Conservation (phyloP, 805 yeast genomes). For the Phaffomyces thermotolerans region DNA sequence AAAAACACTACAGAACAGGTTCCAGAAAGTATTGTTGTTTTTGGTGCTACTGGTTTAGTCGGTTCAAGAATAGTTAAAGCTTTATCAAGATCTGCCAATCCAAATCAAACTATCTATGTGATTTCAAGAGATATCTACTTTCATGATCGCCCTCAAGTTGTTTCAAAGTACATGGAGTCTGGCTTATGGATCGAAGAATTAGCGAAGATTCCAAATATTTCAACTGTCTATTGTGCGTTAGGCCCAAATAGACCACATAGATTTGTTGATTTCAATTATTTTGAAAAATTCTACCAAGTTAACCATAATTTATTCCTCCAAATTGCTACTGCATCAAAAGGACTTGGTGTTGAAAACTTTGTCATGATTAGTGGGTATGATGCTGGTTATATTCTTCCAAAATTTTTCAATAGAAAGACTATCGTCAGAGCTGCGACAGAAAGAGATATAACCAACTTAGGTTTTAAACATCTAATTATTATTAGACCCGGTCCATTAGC, state of each 20-base stretch:
- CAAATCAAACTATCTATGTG: constrained; percentile 5
- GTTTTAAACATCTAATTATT: constrained; percentile 7
- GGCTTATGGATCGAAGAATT: constrained; percentile 10
- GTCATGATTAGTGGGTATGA: constrained; percentile 7
- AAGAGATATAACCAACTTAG: constrained; percentile 5
- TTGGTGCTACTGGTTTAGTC: constrained; percentile 14
- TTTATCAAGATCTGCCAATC: constrained; percentile 4
- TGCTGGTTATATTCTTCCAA: constrained; percentile 7
- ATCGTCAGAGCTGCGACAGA: constrained; percentile 10
- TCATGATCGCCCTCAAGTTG: constrained; percentile 8
- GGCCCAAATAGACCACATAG: constrained; percentile 9
- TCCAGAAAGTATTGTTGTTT: constrained; percentile 8
- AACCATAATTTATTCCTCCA: constrained; percentile 12
- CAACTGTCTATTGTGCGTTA: constrained; percentile 11
- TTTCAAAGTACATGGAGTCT: constrained; percentile 8
- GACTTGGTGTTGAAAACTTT: constrained; percentile 7
- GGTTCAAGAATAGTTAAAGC: constrained; percentile 12
- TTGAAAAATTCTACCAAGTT: constrained; percentile 7
- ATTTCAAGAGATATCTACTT: constrained; percentile 7
- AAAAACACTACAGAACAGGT: not conserved
- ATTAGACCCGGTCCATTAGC: constrained; percentile 13
- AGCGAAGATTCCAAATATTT: constrained; percentile 8
- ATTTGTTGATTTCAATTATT: constrained; percentile 1
- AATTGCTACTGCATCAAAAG: constrained; percentile 10
- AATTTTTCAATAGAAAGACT: constrained; percentile 3